A percentile compares a stretch with the other conserved stretches of the same genome.
Evolutionary conservation across 2,329 filamentous ascomycete species (phyloP).

Genomic region (Acephala macrosclerotiorum): DNA sequence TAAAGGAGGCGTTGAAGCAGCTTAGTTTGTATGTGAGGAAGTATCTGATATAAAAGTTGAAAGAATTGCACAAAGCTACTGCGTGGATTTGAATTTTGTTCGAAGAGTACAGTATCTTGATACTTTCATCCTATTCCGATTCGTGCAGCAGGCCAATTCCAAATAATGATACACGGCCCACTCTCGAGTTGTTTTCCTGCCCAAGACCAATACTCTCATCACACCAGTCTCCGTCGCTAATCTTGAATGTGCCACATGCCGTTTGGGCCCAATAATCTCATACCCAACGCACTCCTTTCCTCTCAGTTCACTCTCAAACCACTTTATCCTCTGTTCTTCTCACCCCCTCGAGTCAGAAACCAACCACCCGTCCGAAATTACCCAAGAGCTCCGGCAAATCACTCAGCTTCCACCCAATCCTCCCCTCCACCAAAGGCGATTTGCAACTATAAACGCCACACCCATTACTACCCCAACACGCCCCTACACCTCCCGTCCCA

Average conservation of each 20-base stretch:
- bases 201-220: not conserved
- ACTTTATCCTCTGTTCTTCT: no score
- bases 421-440: not conserved
- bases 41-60: conserved; percentile 23
- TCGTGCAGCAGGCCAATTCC: not conserved
- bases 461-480: not conserved
- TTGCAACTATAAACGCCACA: conserved; percentile 1
- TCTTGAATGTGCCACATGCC: no score
- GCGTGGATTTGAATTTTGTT: no score
- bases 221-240: not conserved
- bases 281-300: no score
- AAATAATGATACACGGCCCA: not conserved
- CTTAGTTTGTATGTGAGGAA: conserved; percentile 39
- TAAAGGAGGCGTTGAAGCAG: conserved; percentile 68
- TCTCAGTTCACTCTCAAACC: no score
- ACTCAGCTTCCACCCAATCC: conserved; percentile 4
- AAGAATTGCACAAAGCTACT: not conserved
- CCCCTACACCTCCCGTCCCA: not conserved
- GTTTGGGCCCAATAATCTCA: no score
- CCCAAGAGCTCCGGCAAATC: no score
- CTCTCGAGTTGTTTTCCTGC: not conserved
- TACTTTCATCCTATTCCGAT: not conserved
- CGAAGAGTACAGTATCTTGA: no score
- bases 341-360: not conserved
- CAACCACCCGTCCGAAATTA: not conserved